Base-by-base conservation (phyloP, 1,139 yeast species). In the Diutina siamensis region DNA sequence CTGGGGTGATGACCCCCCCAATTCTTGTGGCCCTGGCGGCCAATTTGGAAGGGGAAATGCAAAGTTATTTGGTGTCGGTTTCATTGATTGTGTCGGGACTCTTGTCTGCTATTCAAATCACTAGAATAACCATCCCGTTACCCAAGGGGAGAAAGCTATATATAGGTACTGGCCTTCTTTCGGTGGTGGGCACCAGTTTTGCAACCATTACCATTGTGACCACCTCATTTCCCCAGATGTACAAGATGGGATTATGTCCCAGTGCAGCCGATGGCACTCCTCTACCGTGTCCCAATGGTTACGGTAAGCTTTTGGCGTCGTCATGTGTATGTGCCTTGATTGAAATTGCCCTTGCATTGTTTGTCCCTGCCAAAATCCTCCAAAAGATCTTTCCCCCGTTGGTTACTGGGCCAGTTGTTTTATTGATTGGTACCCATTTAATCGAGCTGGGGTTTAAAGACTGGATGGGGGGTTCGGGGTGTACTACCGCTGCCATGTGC, bases 321-420 rank as follows among this genome's bases (percentile, higher is more conserved):
- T 80, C 87, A n/a, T 71, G 77, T 46, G 74, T 80, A 17, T 84
- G 95, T 63, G 83, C 87, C 1, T 68, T 88, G 38, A 57, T 87
- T 27, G 94, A 86, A 68, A 71, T 88, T 40, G 55, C 72, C 8
- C 61, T 84, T 46, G 80, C 94, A 2, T 19, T 38, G n/a, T 87
- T 87, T 59, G 62, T 82, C 53, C 96, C 96, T 12, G 78, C 95
- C 2, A 72, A 68, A 48, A 55, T 71, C 17, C 71, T 88, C 54
- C 86, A 83, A 60, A 78, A 71, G 53, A 60, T 85, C 42, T 88
- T 88, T 68, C 96, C 96, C 22, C 87, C 94, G 35, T 67, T 86
- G 45, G 96, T 88, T 49, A 87, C 95, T 22, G 96, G 97, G 47
- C 94, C 95, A 1, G 95, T 87, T 45, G 95, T 87, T 33, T 63